These are phyloP conservation scores for Fusarium sulawesiense DNA, from an alignment of 2,329 filamentous ascomycete species.

Conservation along the genomic window DNA sequence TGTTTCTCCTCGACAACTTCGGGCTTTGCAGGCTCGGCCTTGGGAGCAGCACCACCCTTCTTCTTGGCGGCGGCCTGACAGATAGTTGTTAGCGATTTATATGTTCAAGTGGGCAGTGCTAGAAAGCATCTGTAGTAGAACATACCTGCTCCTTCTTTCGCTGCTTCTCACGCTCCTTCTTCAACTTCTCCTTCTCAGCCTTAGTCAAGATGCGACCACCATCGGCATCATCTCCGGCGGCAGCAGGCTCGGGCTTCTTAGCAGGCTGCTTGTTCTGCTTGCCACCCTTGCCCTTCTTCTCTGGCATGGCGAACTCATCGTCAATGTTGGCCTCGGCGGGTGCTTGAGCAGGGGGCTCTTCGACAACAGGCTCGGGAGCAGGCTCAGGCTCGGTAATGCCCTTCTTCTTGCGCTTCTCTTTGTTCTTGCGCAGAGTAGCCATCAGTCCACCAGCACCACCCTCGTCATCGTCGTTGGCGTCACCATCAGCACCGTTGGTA, in stretches of 20 bases:
- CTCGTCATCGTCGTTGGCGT: slow-evolving; percentile 62
- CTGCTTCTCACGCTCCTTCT: slow-evolving; percentile 98
- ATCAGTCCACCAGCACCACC: slow-evolving; percentile 75
- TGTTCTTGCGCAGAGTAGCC: slow-evolving; percentile 83
- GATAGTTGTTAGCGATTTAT: slow-evolving; percentile 23
- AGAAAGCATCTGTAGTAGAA: neutral
- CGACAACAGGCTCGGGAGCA: slow-evolving; percentile 69
- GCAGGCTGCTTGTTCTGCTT: slow-evolving; percentile 55
- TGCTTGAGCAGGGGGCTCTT: slow-evolving; percentile 71
- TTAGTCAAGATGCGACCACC: slow-evolving; percentile 86
- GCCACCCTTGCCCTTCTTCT: slow-evolving; percentile 77
- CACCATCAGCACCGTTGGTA: slow-evolving; percentile 56
- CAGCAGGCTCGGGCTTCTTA: slow-evolving; percentile 61
- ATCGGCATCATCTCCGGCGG: slow-evolving; percentile 65
- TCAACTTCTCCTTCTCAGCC: slow-evolving; percentile 97
- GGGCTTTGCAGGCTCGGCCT: slow-evolving; percentile 45
- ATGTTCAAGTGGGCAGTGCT: neutral
- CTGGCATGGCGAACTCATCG: slow-evolving; percentile 85
- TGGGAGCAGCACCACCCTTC: slow-evolving; percentile 64
- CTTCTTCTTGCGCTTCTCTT: slow-evolving; percentile 92
- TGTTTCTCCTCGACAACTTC: slow-evolving; percentile 70
- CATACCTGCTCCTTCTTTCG: slow-evolving; percentile 95
- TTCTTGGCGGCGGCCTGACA: slow-evolving; percentile 78
- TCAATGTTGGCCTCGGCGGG: slow-evolving; percentile 85
- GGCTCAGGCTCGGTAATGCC: slow-evolving; percentile 72